Percentiles rank a stretch among this genome's conserved stretches.
Evolutionary conservation across 208 protist species (phyloP).

Genomic region (Trypanosoma vivax): DNA sequence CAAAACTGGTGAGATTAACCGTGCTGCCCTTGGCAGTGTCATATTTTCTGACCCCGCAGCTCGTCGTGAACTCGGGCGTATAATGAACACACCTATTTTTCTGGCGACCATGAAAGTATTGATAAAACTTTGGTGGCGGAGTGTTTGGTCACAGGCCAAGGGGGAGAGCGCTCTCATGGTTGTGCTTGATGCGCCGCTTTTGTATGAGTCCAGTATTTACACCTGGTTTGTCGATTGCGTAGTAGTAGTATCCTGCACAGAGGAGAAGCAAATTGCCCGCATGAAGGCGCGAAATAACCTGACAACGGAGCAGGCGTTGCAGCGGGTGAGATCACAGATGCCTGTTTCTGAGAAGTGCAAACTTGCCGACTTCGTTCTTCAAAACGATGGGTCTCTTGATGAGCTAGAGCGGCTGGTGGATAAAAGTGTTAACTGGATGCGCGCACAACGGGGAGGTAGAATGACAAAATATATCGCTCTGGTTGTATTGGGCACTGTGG

Average conservation of each 20-base stretch:
- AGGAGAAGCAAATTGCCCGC: constrained; percentile 56
- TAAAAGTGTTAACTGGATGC: constrained; percentile 63
- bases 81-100: constrained; percentile 85
- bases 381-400: constrained; percentile 47
- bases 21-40: constrained; percentile 55
- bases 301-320: constrained; percentile 32
- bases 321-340: constrained; percentile 76
- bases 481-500: constrained; percentile 20
- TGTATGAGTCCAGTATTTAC: constrained; percentile 83
- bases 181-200: constrained; percentile 80
- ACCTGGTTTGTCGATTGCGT: constrained; percentile 59
- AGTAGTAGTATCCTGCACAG: constrained; percentile 60
- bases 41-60: constrained; percentile 64
- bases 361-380: constrained; percentile 65
- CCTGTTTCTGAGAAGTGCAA: constrained; percentile 51
- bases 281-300: constrained; percentile 49
- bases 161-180: constrained; percentile 26
- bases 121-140: constrained; percentile 48
- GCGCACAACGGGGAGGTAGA: constrained; percentile 21
- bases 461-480: too few species aligned
- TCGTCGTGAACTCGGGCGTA: constrained; percentile 46
- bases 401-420: constrained; percentile 28
- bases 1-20: constrained; percentile 54
- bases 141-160: constrained; percentile 7
- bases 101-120: constrained; percentile 44